Conservation (phyloP, 768 basidiomycete genomes). For the Hygrophorus russula region DNA sequence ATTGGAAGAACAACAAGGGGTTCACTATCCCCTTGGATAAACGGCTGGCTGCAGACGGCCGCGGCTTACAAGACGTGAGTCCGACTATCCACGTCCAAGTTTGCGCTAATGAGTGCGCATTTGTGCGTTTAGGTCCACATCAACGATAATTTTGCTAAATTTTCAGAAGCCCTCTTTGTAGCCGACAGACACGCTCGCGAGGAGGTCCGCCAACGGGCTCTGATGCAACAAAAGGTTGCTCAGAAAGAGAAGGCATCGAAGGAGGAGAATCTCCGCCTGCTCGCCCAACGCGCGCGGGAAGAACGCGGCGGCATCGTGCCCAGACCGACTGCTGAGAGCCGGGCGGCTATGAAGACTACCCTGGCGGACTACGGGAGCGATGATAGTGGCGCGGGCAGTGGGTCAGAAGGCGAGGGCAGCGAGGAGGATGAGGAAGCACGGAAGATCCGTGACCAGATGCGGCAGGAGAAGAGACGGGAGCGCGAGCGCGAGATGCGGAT, state of each 20-base stretch:
- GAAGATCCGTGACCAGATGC: constrained; percentile 81
- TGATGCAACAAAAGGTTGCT: constrained; percentile 98
- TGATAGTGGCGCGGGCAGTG: constrained; percentile 48
- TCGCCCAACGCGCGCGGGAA: constrained; percentile 93
- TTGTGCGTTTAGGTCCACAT: constrained; percentile 69
- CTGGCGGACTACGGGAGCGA: constrained; percentile 76
- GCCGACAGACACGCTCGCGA: constrained; percentile 97
- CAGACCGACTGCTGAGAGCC: constrained; percentile 55
- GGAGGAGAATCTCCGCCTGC: constrained; percentile 87
- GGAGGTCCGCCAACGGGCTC: constrained; percentile 89
- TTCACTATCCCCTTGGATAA: constrained; percentile 98
- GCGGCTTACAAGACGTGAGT: constrained; percentile 93
- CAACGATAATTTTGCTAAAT: constrained; percentile 98
- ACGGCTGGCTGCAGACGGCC: constrained; percentile 94
- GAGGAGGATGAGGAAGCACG: constrained; percentile 79
- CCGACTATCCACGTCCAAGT: background rate
- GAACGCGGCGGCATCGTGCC: constrained; percentile 76
- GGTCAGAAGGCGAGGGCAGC: constrained; percentile 44
- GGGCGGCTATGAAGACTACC: constrained; percentile 62
- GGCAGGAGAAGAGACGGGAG: constrained; percentile 84
- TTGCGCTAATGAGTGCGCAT: background rate
- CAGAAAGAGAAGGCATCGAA: constrained; percentile 97
- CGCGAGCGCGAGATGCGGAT: constrained; percentile 96
- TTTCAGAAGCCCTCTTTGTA: constrained; percentile 91
- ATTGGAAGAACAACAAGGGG: constrained; percentile 99